These are phyloP conservation scores for Haematococcus lacustris DNA, from an alignment of 139 green algal genomes.

Conservation along the genomic window DNA sequence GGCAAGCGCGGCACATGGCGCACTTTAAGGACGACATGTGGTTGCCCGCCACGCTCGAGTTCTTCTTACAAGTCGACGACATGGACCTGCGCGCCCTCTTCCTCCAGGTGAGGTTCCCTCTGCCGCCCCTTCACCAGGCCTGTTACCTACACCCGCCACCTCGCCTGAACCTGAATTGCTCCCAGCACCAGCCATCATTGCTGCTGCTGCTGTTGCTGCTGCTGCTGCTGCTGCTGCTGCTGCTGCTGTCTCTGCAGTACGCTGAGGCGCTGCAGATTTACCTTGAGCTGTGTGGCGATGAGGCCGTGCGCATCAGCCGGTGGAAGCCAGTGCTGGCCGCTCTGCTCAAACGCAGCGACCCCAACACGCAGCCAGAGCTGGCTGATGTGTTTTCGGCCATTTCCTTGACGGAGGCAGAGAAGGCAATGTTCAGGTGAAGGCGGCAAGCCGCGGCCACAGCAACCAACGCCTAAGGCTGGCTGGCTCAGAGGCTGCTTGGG, in stretches of 20 bases:
- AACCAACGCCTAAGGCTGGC: no score
- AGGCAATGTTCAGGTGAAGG: slow-evolving; percentile 14
- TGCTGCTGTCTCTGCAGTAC: slow-evolving; percentile 1
- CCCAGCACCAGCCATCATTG: slow-evolving; percentile 17
- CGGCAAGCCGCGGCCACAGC: no score
- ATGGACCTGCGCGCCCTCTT: slow-evolving; percentile 6
- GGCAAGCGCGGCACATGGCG: slow-evolving; percentile 24
- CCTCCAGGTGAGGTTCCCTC: slow-evolving; percentile 22
- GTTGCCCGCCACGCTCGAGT: slow-evolving; percentile 40
- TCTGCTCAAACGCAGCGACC: slow-evolving; percentile 17
- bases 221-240: slow-evolving; percentile 8
- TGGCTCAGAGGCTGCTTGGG: no score
- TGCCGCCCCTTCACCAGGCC: background rate
- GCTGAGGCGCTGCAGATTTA: slow-evolving; percentile 42
- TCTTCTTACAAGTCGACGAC: slow-evolving; percentile 35
- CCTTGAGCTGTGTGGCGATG: slow-evolving; percentile 32
- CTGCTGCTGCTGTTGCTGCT: slow-evolving; percentile 37
- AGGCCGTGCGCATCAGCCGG: slow-evolving; percentile 12
- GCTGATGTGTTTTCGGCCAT: slow-evolving; percentile 21
- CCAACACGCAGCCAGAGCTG: background rate
- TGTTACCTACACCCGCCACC: background rate
- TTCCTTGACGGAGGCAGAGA: slow-evolving; percentile 21
- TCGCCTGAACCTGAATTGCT: background rate
- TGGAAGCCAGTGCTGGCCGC: slow-evolving; percentile 19
- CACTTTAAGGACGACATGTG: slow-evolving; percentile 35